Conservation (phyloP, 1,139 yeast genomes). For the Geotrichum histeridarum region DNA sequence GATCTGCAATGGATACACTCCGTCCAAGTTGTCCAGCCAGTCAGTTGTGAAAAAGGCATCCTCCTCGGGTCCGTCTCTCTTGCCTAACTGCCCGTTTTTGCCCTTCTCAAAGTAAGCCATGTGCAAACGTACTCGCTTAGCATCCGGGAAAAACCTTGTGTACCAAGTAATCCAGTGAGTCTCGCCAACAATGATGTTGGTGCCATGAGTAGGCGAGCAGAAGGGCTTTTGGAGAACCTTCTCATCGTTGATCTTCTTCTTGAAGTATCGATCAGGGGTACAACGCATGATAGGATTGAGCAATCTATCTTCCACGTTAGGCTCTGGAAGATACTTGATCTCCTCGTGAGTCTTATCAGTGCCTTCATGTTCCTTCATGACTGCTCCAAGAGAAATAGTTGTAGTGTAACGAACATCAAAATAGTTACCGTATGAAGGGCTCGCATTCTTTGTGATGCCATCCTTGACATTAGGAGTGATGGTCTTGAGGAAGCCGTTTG, state of each 20-base stretch:
- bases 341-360: conserved; percentile 38
- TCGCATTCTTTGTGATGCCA: conserved; percentile 59
- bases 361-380: conserved; percentile 21
- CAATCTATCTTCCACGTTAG: conserved; percentile 45
- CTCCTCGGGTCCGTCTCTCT: conserved; percentile 32
- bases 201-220: conserved; percentile 69
- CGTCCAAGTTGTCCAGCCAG: conserved; percentile 63
- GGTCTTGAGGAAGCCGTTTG: conserved; percentile 77
- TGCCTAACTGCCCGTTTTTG: conserved; percentile 42
- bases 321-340: conserved; percentile 51
- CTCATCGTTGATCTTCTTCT: conserved; percentile 57
- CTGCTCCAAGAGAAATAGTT: conserved; percentile 33
- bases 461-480: conserved; percentile 67
- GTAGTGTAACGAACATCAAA: conserved; percentile 59
- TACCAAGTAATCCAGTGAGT: conserved; percentile 81
- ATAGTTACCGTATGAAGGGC: conserved; percentile 71
- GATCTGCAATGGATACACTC: conserved; percentile 57
- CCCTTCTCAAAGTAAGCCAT: conserved; percentile 59
- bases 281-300: conserved; percentile 79
- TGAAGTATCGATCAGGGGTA: conserved; percentile 67
- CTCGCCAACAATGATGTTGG: conserved; percentile 50
- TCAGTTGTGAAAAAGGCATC: conserved; percentile 63
- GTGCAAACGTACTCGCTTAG: conserved; percentile 59
- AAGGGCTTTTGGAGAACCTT: conserved; percentile 58
- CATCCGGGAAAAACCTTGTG: conserved; percentile 51